phyloP scores from a whole-genome alignment of 2,329 filamentous ascomycete genomes.

The Nemania sp. region DNA sequence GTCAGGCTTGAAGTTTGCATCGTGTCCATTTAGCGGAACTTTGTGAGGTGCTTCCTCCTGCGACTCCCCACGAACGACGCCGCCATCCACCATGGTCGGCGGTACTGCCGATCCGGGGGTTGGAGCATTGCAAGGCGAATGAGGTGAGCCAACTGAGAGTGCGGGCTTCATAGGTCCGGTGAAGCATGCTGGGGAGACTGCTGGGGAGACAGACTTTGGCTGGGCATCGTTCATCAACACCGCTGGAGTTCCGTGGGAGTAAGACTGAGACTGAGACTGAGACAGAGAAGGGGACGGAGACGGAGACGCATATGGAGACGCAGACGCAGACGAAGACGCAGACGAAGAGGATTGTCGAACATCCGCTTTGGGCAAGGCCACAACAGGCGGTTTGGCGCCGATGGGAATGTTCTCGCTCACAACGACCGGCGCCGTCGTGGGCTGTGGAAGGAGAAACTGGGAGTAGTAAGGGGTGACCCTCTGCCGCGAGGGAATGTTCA shows the following conservation, averaged over 20 bases:
- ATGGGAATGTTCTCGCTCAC: constrained; percentile 26
- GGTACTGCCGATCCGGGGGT: not conserved
- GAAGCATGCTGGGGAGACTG: not conserved
- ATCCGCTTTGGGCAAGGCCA: constrained; percentile 16
- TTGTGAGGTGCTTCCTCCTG: constrained; percentile 6
- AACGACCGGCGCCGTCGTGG: constrained; percentile 10
- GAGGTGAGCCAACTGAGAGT: constrained; percentile 4
- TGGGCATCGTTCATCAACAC: constrained; percentile 16
- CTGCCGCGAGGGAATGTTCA: constrained; percentile 56
- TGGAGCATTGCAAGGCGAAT: constrained; percentile 6
- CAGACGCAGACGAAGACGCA: no score
- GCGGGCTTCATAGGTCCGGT: constrained; percentile 2
- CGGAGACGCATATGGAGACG: not conserved
- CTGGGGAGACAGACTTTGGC: constrained; percentile 6
- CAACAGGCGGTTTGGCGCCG: constrained; percentile 26
- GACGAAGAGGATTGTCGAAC: constrained; percentile 3
- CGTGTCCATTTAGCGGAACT: constrained; percentile 4
- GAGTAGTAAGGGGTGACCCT: constrained; percentile 49
- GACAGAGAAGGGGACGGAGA: not conserved
- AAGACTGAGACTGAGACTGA: not conserved
- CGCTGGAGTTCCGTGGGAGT: constrained; percentile 19
- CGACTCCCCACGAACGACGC: not conserved
- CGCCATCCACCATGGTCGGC: not conserved
- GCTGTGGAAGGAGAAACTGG: constrained; percentile 25
- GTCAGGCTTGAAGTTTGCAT: not conserved